Evolutionary conservation across 192 early-diverging fungal genomes (phyloP), one percentile per base, ranked within the genome.

Genomic region (Coemansia sp.): DNA sequence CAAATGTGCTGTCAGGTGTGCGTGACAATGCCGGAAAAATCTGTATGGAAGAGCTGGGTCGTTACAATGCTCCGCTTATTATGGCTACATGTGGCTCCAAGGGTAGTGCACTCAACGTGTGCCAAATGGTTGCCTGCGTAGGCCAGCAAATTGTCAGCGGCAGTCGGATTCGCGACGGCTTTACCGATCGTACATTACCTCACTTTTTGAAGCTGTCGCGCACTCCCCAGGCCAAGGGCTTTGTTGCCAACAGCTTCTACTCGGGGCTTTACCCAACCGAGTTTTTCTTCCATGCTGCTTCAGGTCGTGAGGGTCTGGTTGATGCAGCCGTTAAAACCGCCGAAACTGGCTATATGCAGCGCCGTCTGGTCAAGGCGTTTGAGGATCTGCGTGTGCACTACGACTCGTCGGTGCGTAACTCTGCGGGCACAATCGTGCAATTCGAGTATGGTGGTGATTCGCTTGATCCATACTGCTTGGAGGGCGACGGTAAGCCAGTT

Each of bases 321-420:
- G 97, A 99, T 83, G 98, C 97, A 6, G 97, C 97, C 51, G 97
- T 99, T 73, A 99, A 99, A 70, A 99, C 97, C 53, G 97, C 97
- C 22, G 97, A 99, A 83, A 99, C 97, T 4, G 97, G 97, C 48
- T 97, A 97, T 75, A 97, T 97, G 95, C 92, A 93, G 74, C 85
- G 95, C 52, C 92, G 94, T 74, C 82, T 99, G 38, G 94, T 95
- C 90, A 98, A 98, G 76, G 95, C 94, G 8, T 85, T 99, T 24
- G 97, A 99, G 80, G 97, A 99, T 78, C 74, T 98, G 79, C 89
- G 88, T 0, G 88, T 90, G 21, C 94, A 97, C 71, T 99, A 99
- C 64, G 97, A 99, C 84, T 79, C 86, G 32, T 95, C 95, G 1
- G 97, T 99, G 15, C 86, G 97, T 39, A 91, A 93, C 73, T 92